Evolutionary conservation across 768 basidiomycete species (phyloP).

Genomic region (Rhizopogon sp.): DNA sequence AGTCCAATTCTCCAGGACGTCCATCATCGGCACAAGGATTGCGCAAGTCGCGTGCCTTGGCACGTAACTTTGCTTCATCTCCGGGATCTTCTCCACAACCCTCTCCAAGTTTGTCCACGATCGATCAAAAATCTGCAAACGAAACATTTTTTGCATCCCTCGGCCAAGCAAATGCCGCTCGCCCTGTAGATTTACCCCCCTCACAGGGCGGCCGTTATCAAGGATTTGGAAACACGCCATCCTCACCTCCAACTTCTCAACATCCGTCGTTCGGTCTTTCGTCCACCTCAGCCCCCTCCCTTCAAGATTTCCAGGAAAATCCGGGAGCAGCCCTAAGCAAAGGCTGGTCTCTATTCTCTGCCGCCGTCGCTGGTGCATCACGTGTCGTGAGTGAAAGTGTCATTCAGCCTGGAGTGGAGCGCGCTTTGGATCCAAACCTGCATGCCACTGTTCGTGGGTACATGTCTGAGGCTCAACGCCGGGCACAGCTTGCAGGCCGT

Average conservation of each 20-base stretch:
- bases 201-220: slow-evolving; percentile 92
- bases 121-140: slow-evolving; percentile 73
- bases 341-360: slow-evolving; percentile 94
- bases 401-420: slow-evolving; percentile 85
- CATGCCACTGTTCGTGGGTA: slow-evolving; percentile 73
- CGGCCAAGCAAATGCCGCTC: slow-evolving; percentile 74
- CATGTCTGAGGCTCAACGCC: slow-evolving; percentile 61
- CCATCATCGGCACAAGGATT: slow-evolving; percentile 78
- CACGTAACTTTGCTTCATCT: slow-evolving; percentile 47
- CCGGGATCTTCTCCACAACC: slow-evolving; percentile 37
- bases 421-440: slow-evolving; percentile 74
- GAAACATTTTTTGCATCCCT: slow-evolving; percentile 83
- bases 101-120: slow-evolving; percentile 35
- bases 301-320: slow-evolving; percentile 82
- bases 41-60: slow-evolving; percentile 78
- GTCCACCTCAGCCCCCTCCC: slow-evolving; percentile 72
- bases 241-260: slow-evolving; percentile 44
- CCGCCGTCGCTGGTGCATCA: slow-evolving; percentile 76
- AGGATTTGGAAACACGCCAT: slow-evolving; percentile 88
- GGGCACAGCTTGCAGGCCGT: slow-evolving; percentile 55
- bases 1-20: slow-evolving; percentile 42
- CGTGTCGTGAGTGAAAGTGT: slow-evolving; percentile 80
- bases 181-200: slow-evolving; percentile 79
- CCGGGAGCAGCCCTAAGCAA: slow-evolving; percentile 83
- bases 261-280: slow-evolving; percentile 72